phyloP scores from a whole-genome alignment of 305 asterid species.

The Solanum hybrid region DNA sequence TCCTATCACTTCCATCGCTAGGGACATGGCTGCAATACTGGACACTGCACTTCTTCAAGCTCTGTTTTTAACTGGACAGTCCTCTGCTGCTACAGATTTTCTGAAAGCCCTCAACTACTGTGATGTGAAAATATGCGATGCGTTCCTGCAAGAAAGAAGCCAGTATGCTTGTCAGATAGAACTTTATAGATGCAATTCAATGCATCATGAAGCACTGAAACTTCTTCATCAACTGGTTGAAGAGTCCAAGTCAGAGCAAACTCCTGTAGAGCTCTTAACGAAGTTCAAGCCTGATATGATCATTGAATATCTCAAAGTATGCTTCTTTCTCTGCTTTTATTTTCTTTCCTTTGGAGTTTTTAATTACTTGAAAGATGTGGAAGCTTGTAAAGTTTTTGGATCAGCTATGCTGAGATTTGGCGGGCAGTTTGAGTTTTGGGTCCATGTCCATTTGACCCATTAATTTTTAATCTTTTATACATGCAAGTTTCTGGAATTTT shows the following conservation, averaged over 20 bases:
- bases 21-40: conserved; percentile 89
- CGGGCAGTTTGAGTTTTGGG: background rate
- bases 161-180: conserved; percentile 68
- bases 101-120: conserved; percentile 82
- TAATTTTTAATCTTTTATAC: background rate
- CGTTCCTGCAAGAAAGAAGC: conserved; percentile 64
- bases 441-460: background rate
- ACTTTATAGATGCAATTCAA: conserved; percentile 71
- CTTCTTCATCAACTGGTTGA: conserved; percentile 86
- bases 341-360: conserved; percentile 5
- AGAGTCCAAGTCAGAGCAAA: conserved; percentile 73
- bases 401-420: background rate
- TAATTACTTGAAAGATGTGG: background rate
- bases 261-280: conserved; percentile 60
- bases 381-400: background rate
- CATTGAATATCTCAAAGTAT: conserved; percentile 87
- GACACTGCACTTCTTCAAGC: conserved; percentile 95
- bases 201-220: conserved; percentile 86
- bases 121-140: conserved; percentile 77
- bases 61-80: conserved; percentile 79
- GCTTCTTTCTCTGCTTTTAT: conserved; percentile 18
- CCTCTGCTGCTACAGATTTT: conserved; percentile 76
- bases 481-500: background rate
- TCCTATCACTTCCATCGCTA: conserved; percentile 76
- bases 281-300: conserved; percentile 97